Conservation (phyloP, 2,329 filamentous ascomycete species). For the Lecanicillium sp. region DNA sequence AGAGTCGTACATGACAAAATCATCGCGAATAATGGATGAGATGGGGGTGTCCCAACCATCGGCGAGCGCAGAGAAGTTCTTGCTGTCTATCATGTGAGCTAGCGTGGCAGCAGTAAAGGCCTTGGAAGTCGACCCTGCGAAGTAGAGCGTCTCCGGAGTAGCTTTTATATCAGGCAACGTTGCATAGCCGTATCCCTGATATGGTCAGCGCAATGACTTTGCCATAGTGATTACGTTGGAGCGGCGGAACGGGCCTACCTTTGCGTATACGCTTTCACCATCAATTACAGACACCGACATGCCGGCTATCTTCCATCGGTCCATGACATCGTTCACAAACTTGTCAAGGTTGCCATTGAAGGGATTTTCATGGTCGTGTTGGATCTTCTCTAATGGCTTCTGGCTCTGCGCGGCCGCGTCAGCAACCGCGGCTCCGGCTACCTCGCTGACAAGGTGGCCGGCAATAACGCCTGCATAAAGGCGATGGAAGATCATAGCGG, state of each 20-base stretch:
- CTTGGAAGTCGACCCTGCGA: conserved; percentile 7
- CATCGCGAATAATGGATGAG: neutral
- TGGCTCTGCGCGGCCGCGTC: too few relatives aligned
- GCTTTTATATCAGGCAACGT: conserved; percentile 5
- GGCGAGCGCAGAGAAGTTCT: conserved; percentile 3
- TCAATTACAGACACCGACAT: neutral
- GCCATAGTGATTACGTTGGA: neutral
- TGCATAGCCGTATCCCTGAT: conserved; percentile 8
- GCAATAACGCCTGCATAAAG: too few relatives aligned
- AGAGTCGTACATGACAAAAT: neutral
- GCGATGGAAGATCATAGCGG: too few relatives aligned
- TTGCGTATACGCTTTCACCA: neutral
- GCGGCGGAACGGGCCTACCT: neutral
- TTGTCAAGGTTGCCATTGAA: neutral
- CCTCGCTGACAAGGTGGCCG: too few relatives aligned
- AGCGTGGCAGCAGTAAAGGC: conserved; percentile 4
- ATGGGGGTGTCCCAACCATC: neutral
- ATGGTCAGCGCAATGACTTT: neutral
- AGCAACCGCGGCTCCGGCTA: too few relatives aligned
- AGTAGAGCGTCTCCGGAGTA: conserved; percentile 6
- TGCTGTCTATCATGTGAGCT: conserved; percentile 7
- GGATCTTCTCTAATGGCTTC: too few relatives aligned
- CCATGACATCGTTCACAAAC: neutral
- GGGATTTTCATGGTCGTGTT: too few relatives aligned
- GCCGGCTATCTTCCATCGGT: neutral